A percentile compares a stretch with the other conserved stretches of the same genome.
Evolutionary conservation across 73 alveolate genomes (phyloP).

Genomic region (Stentor roeselii): DNA sequence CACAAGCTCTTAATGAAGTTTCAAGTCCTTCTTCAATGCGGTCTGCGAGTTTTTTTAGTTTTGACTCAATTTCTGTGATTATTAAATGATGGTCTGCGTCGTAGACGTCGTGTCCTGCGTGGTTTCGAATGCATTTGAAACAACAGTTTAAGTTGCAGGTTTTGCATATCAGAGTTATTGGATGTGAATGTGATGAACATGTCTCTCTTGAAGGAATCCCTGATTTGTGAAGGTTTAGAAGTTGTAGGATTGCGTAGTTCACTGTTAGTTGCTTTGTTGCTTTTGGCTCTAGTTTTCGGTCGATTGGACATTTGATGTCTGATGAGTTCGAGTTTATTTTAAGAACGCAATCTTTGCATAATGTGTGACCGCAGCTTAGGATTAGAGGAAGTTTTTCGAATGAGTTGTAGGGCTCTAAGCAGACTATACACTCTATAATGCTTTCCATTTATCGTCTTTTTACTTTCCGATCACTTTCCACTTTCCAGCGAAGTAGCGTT

Average conservation of each 20-base stretch:
- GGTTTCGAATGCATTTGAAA: neutral
- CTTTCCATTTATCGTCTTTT: conserved; percentile 9
- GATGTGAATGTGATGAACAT: neutral
- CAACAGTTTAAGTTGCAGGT: conserved; percentile 2
- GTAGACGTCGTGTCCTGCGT: neutral
- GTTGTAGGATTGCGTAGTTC: conserved; percentile 15
- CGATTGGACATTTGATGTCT: conserved; percentile 5
- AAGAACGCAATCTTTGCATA: conserved; percentile 36
- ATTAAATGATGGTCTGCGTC: neutral
- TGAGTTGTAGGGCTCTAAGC: conserved; percentile 18
- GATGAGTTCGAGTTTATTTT: neutral
- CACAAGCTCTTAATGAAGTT: neutral
- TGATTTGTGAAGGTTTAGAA: neutral
- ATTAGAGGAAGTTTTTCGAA: conserved; percentile 26
- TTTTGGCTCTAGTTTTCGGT: conserved; percentile 6
- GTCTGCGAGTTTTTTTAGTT: neutral
- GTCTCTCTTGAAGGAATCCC: conserved; percentile 5
- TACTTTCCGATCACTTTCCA: too few relatives aligned
- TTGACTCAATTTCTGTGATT: neutral
- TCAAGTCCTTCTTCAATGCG: neutral
- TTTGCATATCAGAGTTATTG: conserved; percentile 3
- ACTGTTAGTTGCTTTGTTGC: neutral
- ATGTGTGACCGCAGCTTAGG: conserved; percentile 44
- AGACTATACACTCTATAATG: neutral
- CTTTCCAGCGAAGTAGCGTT: too few relatives aligned